Percentiles rank a stretch among this genome's conserved stretches.
Evolutionary conservation across 768 basidiomycete species (phyloP).

Genomic region (Cystofilobasidium macerans): DNA sequence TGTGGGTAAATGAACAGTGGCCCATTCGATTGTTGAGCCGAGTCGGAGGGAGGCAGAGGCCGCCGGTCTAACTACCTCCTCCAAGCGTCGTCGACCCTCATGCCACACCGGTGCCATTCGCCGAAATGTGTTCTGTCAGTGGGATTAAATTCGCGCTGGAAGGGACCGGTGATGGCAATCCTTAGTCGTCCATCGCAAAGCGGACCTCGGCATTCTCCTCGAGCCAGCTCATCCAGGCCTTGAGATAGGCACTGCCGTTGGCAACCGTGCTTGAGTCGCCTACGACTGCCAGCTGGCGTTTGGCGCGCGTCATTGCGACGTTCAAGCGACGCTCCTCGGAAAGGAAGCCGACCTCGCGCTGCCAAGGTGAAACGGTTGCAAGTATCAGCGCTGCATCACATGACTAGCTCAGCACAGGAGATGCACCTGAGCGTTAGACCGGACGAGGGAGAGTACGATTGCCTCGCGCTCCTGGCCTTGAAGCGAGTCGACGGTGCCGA

Average conservation of each 20-base stretch:
- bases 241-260: slow-evolving; percentile 72
- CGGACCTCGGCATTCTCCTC: slow-evolving; percentile 82
- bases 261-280: slow-evolving; percentile 86
- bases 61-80: too few relatives aligned
- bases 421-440: slow-evolving; percentile 70
- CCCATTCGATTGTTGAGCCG: too few relatives aligned
- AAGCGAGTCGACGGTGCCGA: slow-evolving; percentile 92
- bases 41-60: too few relatives aligned
- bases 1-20: too few relatives aligned
- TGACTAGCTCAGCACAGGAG: not conserved
- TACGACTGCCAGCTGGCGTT: slow-evolving; percentile 75
- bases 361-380: not conserved
- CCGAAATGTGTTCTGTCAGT: too few relatives aligned
- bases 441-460: slow-evolving; percentile 78
- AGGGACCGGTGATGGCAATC: too few relatives aligned
- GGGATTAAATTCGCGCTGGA: too few relatives aligned
- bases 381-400: too few relatives aligned
- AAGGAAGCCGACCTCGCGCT: slow-evolving; percentile 88
- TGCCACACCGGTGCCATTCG: too few relatives aligned
- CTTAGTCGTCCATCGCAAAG: slow-evolving; percentile 51
- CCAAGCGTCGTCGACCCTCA: too few relatives aligned
- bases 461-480: slow-evolving; percentile 78
- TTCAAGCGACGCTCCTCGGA: slow-evolving; percentile 87
- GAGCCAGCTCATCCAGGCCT: slow-evolving; percentile 82
- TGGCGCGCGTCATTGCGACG: slow-evolving; percentile 63